phyloP scores from a whole-genome alignment of 2,329 filamentous ascomycete species.

The Exophiala sideris region DNA sequence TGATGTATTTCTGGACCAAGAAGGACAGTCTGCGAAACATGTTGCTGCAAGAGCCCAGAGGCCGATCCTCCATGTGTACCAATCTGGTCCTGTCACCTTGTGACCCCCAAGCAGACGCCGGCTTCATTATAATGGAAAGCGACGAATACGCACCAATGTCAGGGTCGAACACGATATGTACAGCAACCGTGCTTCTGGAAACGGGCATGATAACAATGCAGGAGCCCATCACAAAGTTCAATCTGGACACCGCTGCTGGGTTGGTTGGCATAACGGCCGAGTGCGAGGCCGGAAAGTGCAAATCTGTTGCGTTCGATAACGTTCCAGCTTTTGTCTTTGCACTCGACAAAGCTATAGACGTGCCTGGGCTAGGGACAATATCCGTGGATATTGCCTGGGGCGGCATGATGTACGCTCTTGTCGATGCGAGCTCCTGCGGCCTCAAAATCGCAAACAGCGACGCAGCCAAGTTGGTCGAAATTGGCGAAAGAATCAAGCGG shows the following conservation, averaged over 20 bases:
- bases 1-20: constrained; percentile 41
- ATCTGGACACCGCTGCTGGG: constrained; percentile 46
- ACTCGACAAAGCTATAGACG: constrained; percentile 39
- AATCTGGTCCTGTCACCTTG: constrained; percentile 45
- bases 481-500: constrained; percentile 44
- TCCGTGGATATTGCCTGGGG: constrained; percentile 47
- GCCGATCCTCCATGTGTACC: constrained; percentile 39
- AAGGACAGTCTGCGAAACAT: constrained; percentile 43
- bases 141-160: constrained; percentile 48
- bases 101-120: constrained; percentile 44
- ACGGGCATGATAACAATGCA: constrained; percentile 48
- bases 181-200: constrained; percentile 45
- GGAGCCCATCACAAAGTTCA: constrained; percentile 42
- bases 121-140: constrained; percentile 47
- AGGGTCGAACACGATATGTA: constrained; percentile 46
- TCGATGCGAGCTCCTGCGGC: constrained; percentile 39
- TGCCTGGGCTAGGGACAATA: constrained; percentile 42
- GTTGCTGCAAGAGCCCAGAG: constrained; percentile 47
- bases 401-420: constrained; percentile 46
- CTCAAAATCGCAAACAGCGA: constrained; percentile 35
- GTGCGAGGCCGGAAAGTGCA: constrained; percentile 45
- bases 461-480: constrained; percentile 38
- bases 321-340: constrained; percentile 43
- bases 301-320: constrained; percentile 45
- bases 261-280: constrained; percentile 42